These are phyloP conservation scores for Cyathus striatus DNA, from an alignment of 768 basidiomycete genomes.

Conservation along the genomic window DNA sequence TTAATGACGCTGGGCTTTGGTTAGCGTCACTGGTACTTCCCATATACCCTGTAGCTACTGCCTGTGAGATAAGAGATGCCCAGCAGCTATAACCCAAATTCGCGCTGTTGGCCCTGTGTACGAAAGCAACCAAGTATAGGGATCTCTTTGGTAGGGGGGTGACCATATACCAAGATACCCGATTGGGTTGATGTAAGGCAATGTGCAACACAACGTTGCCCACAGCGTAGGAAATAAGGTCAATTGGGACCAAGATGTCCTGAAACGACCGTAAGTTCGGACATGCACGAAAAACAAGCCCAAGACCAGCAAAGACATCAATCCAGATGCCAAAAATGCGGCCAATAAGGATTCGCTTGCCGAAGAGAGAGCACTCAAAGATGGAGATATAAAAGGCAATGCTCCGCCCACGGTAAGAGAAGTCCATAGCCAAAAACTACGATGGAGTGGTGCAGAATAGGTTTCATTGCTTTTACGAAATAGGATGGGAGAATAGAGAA, in stretches of 20 bases:
- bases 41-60: conserved; percentile 54
- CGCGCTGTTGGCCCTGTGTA: conserved; percentile 52
- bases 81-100: conserved; percentile 79
- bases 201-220: conserved; percentile 53
- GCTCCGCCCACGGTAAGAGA: conserved; percentile 35
- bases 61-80: conserved; percentile 61
- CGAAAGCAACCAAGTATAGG: conserved; percentile 63
- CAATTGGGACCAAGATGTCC: conserved; percentile 36
- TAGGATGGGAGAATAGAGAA: conserved; percentile 30
- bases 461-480: conserved; percentile 18
- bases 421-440: conserved; percentile 11
- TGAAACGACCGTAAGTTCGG: conserved; percentile 21
- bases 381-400: conserved; percentile 36
- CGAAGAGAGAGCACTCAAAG: conserved; percentile 52
- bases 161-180: conserved; percentile 74
- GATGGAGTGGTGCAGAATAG: conserved; percentile 21
- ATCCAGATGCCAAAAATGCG: conserved; percentile 32
- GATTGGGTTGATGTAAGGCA: conserved; percentile 56
- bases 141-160: conserved; percentile 40
- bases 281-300: conserved; percentile 32
- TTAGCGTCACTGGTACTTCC: conserved; percentile 28
- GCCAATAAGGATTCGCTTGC: conserved; percentile 41
- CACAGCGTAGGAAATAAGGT: conserved; percentile 67
- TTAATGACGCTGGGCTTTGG: conserved; percentile 4
- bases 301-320: conserved; percentile 41